These are phyloP conservation scores for Camelina sativa DNA, from an alignment of 345 rosid genomes.

Conservation along the genomic window DNA sequence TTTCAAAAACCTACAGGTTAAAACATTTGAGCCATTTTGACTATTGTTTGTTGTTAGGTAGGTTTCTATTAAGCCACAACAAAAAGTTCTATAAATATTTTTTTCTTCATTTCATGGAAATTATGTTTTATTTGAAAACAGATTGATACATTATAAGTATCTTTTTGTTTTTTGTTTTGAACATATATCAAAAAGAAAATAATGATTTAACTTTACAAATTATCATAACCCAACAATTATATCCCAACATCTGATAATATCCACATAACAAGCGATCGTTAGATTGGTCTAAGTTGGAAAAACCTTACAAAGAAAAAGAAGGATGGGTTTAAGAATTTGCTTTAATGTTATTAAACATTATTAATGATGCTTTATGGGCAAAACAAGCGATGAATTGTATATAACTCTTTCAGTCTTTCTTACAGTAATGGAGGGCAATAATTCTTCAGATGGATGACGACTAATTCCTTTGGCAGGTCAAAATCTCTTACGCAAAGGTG, in stretches of 20 bases:
- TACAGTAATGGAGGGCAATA: background rate
- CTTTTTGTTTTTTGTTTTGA: background rate
- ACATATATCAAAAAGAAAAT: background rate
- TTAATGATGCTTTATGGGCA: background rate
- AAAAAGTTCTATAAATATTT: background rate
- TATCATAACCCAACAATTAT: background rate
- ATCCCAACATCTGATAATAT: background rate
- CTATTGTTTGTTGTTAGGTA: background rate
- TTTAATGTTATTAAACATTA: background rate
- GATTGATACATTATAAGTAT: background rate
- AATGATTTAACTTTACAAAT: background rate
- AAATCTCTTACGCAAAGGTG: background rate
- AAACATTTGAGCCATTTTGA: background rate
- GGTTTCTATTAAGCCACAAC: background rate
- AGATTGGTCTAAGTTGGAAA: background rate
- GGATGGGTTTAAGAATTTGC: background rate
- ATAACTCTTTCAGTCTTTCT: background rate
- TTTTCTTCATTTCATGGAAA: background rate
- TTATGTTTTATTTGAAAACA: background rate
- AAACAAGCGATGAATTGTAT: background rate
- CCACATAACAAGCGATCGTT: background rate
- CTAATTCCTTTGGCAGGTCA: background rate
- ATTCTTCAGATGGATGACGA: background rate
- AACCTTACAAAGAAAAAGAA: background rate
- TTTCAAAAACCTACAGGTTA: background rate